phyloP scores from a whole-genome alignment of 495 filamentous ascomycete genomes.

The Symbiotaphrina buchneri region DNA sequence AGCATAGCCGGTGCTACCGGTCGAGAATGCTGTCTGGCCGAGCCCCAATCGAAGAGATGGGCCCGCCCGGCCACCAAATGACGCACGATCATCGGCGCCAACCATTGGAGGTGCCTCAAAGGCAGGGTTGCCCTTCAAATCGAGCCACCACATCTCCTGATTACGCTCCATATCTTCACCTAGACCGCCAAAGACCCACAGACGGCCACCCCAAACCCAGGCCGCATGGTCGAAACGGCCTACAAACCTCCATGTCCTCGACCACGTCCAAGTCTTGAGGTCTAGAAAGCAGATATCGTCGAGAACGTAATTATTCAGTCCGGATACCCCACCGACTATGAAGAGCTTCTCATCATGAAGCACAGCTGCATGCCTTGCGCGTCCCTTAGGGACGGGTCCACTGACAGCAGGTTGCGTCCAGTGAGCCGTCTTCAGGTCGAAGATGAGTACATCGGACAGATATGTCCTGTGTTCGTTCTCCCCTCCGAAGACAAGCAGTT shows the following conservation, averaged over 20 bases:
- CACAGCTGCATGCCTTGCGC: conserved; percentile 81
- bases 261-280: conserved; percentile 96
- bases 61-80: too few relatives aligned
- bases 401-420: conserved; percentile 82
- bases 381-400: conserved; percentile 64
- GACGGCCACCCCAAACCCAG: conserved; percentile 71
- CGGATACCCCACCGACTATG: conserved; percentile 75
- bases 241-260: conserved; percentile 84
- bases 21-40: neutral
- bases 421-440: conserved; percentile 76
- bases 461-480: conserved; percentile 95
- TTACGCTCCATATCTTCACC: conserved; percentile 89
- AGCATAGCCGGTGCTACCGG: conserved; percentile 42
- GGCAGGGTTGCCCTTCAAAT: conserved; percentile 70
- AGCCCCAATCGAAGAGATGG: too few relatives aligned
- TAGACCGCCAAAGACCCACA: conserved; percentile 95
- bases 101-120: conserved; percentile 55
- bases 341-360: conserved; percentile 94
- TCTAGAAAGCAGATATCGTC: conserved; percentile 94
- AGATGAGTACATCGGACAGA: conserved; percentile 86
- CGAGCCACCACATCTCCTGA: conserved; percentile 90
- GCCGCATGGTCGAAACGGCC: conserved; percentile 83
- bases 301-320: conserved; percentile 66
- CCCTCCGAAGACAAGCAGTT: conserved; percentile 85
- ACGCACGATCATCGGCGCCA: conserved; percentile 31